phyloP scores from a whole-genome alignment of 352 stramenopile species.

The Pythium utonaiense region DNA sequence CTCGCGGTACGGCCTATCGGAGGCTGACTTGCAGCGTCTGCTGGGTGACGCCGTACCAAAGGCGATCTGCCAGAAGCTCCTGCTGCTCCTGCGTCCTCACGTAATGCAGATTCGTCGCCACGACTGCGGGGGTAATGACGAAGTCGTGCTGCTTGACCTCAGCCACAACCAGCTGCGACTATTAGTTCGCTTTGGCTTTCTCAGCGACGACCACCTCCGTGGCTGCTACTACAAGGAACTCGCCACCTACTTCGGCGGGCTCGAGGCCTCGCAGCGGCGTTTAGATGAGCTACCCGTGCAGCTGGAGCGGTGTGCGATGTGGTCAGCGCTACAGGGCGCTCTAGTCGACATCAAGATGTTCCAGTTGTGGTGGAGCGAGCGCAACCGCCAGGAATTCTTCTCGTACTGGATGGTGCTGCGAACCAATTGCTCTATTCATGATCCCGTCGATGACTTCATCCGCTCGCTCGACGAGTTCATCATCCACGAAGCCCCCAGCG shows the following conservation, averaged over 20 bases:
- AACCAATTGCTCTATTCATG: conserved; percentile 55
- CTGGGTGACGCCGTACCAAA: conserved; percentile 47
- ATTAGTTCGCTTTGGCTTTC: conserved; percentile 66
- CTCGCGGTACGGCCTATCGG: conserved; percentile 63
- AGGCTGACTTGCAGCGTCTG: conserved; percentile 57
- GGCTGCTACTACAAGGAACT: conserved; percentile 72
- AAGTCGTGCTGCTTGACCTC: conserved; percentile 64
- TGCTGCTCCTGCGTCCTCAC: conserved; percentile 53
- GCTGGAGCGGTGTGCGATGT: conserved; percentile 66
- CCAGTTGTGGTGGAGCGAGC: conserved; percentile 76
- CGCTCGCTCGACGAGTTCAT: conserved; percentile 75
- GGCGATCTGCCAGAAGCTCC: conserved; percentile 35
- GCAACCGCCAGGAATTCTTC: conserved; percentile 80
- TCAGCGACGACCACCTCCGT: conserved; percentile 60
- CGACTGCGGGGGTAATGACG: conserved; percentile 35
- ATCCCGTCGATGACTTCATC: conserved; percentile 80
- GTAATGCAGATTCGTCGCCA: conserved; percentile 65
- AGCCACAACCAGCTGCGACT: conserved; percentile 77
- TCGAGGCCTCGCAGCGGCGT: conserved; percentile 67
- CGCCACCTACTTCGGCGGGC: conserved; percentile 66
- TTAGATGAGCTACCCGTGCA: conserved; percentile 80
- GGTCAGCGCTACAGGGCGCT: conserved; percentile 53
- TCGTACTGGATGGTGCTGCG: conserved; percentile 75
- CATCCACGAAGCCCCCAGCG: conserved; percentile 49
- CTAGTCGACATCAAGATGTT: conserved; percentile 89